phyloP scores from a whole-genome alignment of 495 filamentous ascomycete genomes.

The Xylaria grammica region DNA sequence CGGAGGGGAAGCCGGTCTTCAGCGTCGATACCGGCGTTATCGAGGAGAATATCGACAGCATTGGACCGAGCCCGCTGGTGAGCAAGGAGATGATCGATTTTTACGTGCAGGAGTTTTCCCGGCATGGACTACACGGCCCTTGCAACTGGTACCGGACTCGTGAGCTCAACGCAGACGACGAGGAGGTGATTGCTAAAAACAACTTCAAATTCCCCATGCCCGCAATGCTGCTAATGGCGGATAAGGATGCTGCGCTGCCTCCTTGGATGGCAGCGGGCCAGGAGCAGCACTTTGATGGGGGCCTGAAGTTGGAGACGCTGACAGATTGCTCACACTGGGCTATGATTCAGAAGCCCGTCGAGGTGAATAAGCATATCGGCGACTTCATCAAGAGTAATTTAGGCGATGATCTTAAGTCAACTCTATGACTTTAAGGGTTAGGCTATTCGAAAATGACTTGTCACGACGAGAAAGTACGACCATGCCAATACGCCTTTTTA shows the following conservation, averaged over 20 bases:
- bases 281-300: conserved; percentile 64
- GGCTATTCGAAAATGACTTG: neutral
- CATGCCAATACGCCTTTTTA: too few species aligned
- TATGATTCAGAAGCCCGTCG: conserved; percentile 65
- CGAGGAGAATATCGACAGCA: conserved; percentile 51
- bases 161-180: conserved; percentile 76
- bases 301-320: conserved; percentile 61
- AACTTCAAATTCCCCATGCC: conserved; percentile 65
- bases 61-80: conserved; percentile 62
- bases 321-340: conserved; percentile 70
- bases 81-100: conserved; percentile 73
- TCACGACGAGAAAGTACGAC: neutral
- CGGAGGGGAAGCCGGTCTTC: conserved; percentile 60
- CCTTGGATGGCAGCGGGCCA: conserved; percentile 70
- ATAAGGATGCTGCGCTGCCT: conserved; percentile 69
- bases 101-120: conserved; percentile 71
- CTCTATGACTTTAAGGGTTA: conserved; percentile 19
- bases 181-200: conserved; percentile 53
- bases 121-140: conserved; percentile 73
- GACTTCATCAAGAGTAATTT: conserved; percentile 45
- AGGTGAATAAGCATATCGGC: conserved; percentile 48
- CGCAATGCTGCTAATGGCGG: conserved; percentile 73
- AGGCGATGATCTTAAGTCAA: conserved; percentile 33
- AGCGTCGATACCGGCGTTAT: conserved; percentile 59
- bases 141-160: conserved; percentile 85